These are phyloP conservation scores for Sporothrix phasma DNA, from an alignment of 2,329 filamentous ascomycete genomes.

Conservation along the genomic window DNA sequence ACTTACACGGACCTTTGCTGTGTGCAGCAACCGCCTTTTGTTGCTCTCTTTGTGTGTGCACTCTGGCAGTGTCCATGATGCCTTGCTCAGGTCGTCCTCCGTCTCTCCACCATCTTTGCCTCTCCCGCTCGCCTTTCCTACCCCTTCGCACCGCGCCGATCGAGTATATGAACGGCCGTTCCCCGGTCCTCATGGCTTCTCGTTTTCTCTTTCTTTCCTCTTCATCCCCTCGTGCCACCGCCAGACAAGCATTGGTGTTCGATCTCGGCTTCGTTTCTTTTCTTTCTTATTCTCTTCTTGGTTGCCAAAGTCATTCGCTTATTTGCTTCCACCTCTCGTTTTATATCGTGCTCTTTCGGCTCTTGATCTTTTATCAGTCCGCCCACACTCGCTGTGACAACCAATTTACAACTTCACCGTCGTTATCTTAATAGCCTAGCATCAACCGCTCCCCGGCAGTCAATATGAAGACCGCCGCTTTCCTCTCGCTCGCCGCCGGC, in stretches of 20 bases:
- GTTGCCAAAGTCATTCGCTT: constrained; percentile 49
- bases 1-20: constrained; percentile 1
- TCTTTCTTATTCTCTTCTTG: constrained; percentile 22
- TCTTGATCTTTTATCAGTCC: constrained; percentile 20
- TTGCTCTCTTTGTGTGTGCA: background rate
- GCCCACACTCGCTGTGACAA: constrained; percentile 17
- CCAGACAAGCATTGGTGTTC: constrained; percentile 11
- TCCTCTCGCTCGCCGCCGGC: constrained; percentile 41
- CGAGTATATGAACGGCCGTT: constrained; percentile 13
- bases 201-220: constrained; percentile 6
- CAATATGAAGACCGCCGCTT: constrained; percentile 42
- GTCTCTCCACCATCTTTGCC: background rate
- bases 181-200: background rate
- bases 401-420: background rate
- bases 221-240: constrained; percentile 13
- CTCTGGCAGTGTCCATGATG: constrained; percentile 7
- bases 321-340: constrained; percentile 33
- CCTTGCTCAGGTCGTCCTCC: background rate
- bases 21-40: background rate
- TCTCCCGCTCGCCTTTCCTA: background rate
- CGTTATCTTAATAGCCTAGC: background rate
- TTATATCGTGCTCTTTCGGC: constrained; percentile 19
- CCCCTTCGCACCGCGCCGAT: background rate
- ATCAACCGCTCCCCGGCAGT: background rate
- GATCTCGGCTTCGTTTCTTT: constrained; percentile 8